Base-by-base conservation (phyloP, 495 filamentous ascomycete species). In the Annulohypoxylon stygium region DNA sequence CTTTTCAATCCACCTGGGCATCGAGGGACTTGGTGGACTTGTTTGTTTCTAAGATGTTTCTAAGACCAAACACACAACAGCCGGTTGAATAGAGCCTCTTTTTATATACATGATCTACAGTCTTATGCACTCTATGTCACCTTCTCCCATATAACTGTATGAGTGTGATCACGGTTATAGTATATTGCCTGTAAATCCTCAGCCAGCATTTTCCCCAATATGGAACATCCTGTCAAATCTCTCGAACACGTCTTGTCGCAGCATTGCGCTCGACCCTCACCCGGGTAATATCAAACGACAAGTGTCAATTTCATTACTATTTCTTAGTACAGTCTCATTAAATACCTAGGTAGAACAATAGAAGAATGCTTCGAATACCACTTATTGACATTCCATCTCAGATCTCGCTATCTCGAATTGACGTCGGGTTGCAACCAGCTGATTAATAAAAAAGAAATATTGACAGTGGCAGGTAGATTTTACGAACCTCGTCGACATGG, bases 271-370 rank as follows among this genome's bases (percentile, higher is more conserved):
- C 76, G 67, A 67, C 74, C 74, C 63, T 67, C 63, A 43, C 61
- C 76, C 76, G 76, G 76, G 57, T 78, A 78, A 78, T 76, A 63
- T 54, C 60, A 78, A 78, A 76, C 69, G 66, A 78, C 76, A 78
- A 75, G 76, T 78, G 74, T 76, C 76, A 78, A 67, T 59, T 68
- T 65, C 54, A 37, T 65, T 37, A 30, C 37, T 37, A 12, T 55
- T 37, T 26, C 34, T 59, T 20, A 18, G n/a, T 50, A 8, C 3
- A 23, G 3, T 67, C 36, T 30, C 48, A 6, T 67, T 63, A 58
- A 51, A 68, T 30, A 23, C 20, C 20, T 23, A 30, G 30, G 30
- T 30, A 30, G 30, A 30, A 30, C 3, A 30, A 30, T 71, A 75
- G 61, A 62, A 73, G 51, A 65, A 10, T 39, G 11, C 3, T 10